Conservation (phyloP, 305 asterid genomes). For the Salvia sclarea region DNA sequence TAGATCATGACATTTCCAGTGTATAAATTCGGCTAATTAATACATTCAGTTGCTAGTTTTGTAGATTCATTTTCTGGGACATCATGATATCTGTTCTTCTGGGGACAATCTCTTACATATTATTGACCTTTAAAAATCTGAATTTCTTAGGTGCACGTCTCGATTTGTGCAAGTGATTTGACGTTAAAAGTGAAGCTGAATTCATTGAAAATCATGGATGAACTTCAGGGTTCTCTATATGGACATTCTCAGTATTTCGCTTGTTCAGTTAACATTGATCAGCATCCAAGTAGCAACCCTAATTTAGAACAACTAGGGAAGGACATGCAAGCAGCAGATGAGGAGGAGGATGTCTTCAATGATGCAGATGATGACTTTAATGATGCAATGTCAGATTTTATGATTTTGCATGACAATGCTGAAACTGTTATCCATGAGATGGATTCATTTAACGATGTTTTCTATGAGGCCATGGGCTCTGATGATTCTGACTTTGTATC, state of each 20-base stretch:
- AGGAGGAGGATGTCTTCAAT: slow-evolving; percentile 83
- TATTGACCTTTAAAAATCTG: slow-evolving; percentile 25
- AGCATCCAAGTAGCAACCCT: slow-evolving; percentile 45
- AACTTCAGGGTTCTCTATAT: slow-evolving; percentile 74
- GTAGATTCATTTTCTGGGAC: slow-evolving; percentile 11
- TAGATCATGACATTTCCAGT: slow-evolving; percentile 19
- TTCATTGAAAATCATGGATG: slow-evolving; percentile 87
- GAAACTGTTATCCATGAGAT: slow-evolving; percentile 60
- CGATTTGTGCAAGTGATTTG: slow-evolving; percentile 71
- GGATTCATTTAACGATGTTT: slow-evolving; percentile 62
- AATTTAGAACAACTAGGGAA: slow-evolving; percentile 49
- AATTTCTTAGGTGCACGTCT: slow-evolving; percentile 73
- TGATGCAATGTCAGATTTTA: slow-evolving; percentile 89
- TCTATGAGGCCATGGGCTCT: slow-evolving; percentile 82
- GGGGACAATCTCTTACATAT: slow-evolving; percentile 23
- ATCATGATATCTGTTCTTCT: slow-evolving; percentile 11
- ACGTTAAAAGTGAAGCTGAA: slow-evolving; percentile 85
- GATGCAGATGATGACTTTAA: slow-evolving; percentile 93
- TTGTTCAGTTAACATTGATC: slow-evolving; percentile 68
- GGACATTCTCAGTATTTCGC: slow-evolving; percentile 73
- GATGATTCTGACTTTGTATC: slow-evolving; percentile 95
- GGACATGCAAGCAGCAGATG: slow-evolving; percentile 46
- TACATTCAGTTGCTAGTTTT: slow-evolving; percentile 3
- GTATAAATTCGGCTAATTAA: slow-evolving; percentile 3
- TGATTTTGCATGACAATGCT: slow-evolving; percentile 59